Conservation (phyloP, 148 eudicot species). For the Silene conica region DNA sequence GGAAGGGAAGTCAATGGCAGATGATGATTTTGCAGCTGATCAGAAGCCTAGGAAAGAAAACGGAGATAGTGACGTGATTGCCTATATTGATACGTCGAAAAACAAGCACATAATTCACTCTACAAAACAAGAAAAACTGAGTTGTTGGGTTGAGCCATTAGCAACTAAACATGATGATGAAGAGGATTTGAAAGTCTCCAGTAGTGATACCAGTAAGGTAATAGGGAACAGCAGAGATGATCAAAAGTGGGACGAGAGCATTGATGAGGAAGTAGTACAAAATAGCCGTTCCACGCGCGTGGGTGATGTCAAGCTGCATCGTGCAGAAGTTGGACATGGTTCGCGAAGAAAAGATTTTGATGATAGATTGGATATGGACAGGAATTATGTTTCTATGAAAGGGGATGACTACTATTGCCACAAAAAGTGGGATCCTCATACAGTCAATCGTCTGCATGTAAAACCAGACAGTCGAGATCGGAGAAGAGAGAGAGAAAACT, state of each 20-base stretch:
- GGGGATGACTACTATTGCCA: conserved; percentile 47
- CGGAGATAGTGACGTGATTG: conserved; percentile 29
- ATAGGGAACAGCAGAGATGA: conserved; percentile 56
- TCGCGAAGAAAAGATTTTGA: conserved; percentile 47
- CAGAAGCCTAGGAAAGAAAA: conserved; percentile 35
- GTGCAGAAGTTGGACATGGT: conserved; percentile 44
- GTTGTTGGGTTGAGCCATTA: conserved; percentile 42
- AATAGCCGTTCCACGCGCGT: conserved; percentile 37
- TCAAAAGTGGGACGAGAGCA: conserved; percentile 44
- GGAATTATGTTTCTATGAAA: conserved; percentile 38
- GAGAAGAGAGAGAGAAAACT: conserved; percentile 55
- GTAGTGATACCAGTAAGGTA: conserved; percentile 64
- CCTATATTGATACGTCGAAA: conserved; percentile 22
- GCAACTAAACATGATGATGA: conserved; percentile 31
- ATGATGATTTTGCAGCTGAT: conserved; percentile 37
- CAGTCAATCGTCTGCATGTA: conserved; percentile 32
- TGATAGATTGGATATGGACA: conserved; percentile 54
- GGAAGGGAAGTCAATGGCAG: conserved; percentile 31
- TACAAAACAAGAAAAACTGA: conserved; percentile 35
- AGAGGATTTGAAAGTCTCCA: conserved; percentile 45
- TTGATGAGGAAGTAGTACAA: conserved; percentile 62
- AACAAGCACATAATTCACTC: conserved; percentile 36
- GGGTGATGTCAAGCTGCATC: conserved; percentile 45
- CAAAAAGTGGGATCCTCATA: conserved; percentile 56
- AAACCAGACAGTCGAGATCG: conserved; percentile 53